These are phyloP conservation scores for Ogataea haglerorum DNA, from an alignment of 805 yeast genomes.

Conservation along the genomic window DNA sequence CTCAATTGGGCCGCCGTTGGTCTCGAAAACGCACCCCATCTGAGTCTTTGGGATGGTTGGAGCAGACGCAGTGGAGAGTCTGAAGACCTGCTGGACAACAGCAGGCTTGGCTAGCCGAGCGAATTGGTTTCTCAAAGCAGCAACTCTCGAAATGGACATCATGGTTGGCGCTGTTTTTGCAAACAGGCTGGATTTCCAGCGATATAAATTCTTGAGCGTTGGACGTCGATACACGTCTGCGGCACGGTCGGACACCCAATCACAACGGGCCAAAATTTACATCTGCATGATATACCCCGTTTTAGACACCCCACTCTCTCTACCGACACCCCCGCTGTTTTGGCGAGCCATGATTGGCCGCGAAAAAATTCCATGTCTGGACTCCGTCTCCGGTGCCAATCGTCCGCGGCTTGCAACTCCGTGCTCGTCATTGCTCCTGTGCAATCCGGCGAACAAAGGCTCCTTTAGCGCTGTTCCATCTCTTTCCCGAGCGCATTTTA, in stretches of 20 bases:
- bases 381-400: constrained; percentile 9
- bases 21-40: constrained; percentile 64
- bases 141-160: constrained; percentile 8
- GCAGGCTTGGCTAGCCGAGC: constrained; percentile 8
- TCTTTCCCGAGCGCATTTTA: not conserved
- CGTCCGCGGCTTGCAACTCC: constrained; percentile 1
- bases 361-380: not conserved
- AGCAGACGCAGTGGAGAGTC: constrained; percentile 6
- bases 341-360: constrained; percentile 4
- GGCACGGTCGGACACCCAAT: constrained; percentile 4
- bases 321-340: constrained; percentile 9
- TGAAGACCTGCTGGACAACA: constrained; percentile 9
- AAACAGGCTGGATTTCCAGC: not conserved
- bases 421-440: constrained; percentile 2
- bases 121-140: constrained; percentile 10
- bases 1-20: constrained; percentile 53
- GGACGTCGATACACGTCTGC: constrained; percentile 1
- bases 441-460: not conserved
- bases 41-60: constrained; percentile 38
- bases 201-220: constrained; percentile 1
- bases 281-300: constrained; percentile 4
- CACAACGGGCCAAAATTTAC: not conserved
- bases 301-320: constrained; percentile 10
- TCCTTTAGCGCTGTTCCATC: not conserved
- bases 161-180: constrained; percentile 8